Base-by-base conservation (phyloP, 1,284 basidiomycete species). In the Sporisorium reilianum region DNA sequence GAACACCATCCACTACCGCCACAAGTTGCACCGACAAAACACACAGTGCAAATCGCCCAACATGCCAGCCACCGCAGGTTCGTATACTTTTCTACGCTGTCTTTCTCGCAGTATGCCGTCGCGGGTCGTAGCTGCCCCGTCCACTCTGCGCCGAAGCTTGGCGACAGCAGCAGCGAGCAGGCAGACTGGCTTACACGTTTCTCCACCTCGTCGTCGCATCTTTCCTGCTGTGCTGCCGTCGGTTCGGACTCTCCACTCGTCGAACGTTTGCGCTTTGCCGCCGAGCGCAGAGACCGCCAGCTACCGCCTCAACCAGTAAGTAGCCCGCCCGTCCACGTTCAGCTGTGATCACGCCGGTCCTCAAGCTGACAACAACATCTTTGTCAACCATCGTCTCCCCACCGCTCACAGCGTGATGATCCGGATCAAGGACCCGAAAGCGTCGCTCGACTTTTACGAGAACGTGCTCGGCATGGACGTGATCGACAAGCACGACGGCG, bases 341-440 rank as follows among this genome's bases (percentile, higher is more conserved):
- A n/a, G n/a, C n/a, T n/a, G n/a, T n/a, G n/a, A n/a, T n/a, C n/a
- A n/a, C n/a, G n/a, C n/a, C n/a, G n/a, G n/a, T n/a, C n/a, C n/a
- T n/a, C n/a, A n/a, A n/a, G n/a, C n/a, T n/a, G n/a, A n/a, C n/a
- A n/a, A n/a, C n/a, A n/a, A n/a, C n/a, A n/a, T n/a, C n/a, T n/a
- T n/a, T n/a, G n/a, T n/a, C n/a, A n/a, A n/a, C n/a, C n/a, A n/a
- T n/a, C n/a, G n/a, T n/a, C 20, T 23, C 26, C 20, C 22, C 26
- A 6, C 11, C 18, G 14, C 22, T 14, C 0, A n/a, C 55, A 80
- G 95, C 86, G 93, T 92, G 32, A 94, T 94, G 93, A 86, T 95
- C 81, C 90, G 95, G 76, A 89, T 96, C 85, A 94, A 92, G 87
- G 94, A 97, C 85, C 92, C 93, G 18, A 90, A 94, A 50, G 54